Evolutionary conservation across 192 early-diverging fungal species (phyloP), one percentile per base, ranked within the genome.

Genomic region (Coemansia sp.): DNA sequence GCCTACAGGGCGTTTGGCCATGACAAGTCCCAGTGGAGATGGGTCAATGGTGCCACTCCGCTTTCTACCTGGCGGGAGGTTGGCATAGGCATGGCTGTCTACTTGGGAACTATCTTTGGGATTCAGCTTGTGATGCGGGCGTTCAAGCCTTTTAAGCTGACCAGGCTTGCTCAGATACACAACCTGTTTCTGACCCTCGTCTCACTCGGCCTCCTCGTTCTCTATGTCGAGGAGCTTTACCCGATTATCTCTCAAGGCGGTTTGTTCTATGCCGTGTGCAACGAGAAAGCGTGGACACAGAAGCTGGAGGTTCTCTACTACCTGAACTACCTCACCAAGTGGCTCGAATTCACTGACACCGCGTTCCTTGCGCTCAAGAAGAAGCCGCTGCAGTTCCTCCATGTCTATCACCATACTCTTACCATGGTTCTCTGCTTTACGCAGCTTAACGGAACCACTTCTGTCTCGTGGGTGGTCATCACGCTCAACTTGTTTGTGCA

Each of bases 301-400:
- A 83, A 84, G 49, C 80, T 95, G 40, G 92, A 95, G 71, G 77
- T 93, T 52, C 81, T 92, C 13, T 96, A 95, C 86, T 95, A 93
- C 74, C 84, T 96, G 66, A 96, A 96, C 85, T 95, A 95, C 79
- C 86, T 94, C 49, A 89, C 93, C 76, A 96, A 96, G 83, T 94
- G 91, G 85, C 89, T 90, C 85, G 94, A 96, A 78, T 85, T 97
- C 63, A 78, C 86, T 56, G 94, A 95, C 74, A 97, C 94, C 15
- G 79, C 94, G 22, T 97, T 97, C 83, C 84, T 94, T 26, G 93
- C 89, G 18, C 75, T 90, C 40, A 91, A 88, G 80, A 91, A 91
- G 88, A 94, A 92, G 89, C 86, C 87, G 18, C 86, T 93, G 59
- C 92, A 91, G 80, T 97, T 97, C 84, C 82, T 97, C 60, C 95